Base-by-base conservation (phyloP, 1,284 basidiomycete genomes). In the Anthracocystis walkeri region DNA sequence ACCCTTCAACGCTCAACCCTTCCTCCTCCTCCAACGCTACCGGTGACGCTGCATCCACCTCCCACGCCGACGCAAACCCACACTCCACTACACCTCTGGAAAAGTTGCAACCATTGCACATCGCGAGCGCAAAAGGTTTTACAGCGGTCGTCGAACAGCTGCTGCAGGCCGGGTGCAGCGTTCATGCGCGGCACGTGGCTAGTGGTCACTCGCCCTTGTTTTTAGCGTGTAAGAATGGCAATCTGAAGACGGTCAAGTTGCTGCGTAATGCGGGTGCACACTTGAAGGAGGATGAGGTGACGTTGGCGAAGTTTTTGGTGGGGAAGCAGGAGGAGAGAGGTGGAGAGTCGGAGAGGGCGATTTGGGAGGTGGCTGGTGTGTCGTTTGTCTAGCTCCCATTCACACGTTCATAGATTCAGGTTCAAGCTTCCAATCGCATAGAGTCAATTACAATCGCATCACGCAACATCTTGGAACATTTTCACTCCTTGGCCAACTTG, bases 131-230 rank as follows among this genome's bases (percentile, higher is more conserved):
- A 40, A 90, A 91, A 56, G 92, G 92, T 0, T 89, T 89, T 69
- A 74, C 86, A 1, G 85, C 84, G 7, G 89, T 90, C 54, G 89
- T 91, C 27, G 86, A 88, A 33, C 81, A 89, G 40, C 87, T 97
- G 35, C 87, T 97, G 35, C 87, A 90, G 65, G 90, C 90, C 0
- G 94, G 94, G 2, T 93, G 93, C 2, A 88, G 93, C n/a, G 94
- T 97, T 11, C 94, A 96, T 85, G 87, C 92, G 23, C 29, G 79
- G 7, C 66, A 80, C 10, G 88, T 93, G 46, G 92, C 94, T 79
- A 87, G 92, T 44, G 93, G 92, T 0, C 93, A 95, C 80, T 94
- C 93, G 16, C 89, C 93, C 7, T 65, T 87, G 23, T 87, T 81
- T 70, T 82, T 86, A 62, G 86, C 86, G 2, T 82, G 83, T 3